These are phyloP conservation scores for Lactarius trivialis DNA, from an alignment of 768 basidiomycete genomes.

Conservation along the genomic window DNA sequence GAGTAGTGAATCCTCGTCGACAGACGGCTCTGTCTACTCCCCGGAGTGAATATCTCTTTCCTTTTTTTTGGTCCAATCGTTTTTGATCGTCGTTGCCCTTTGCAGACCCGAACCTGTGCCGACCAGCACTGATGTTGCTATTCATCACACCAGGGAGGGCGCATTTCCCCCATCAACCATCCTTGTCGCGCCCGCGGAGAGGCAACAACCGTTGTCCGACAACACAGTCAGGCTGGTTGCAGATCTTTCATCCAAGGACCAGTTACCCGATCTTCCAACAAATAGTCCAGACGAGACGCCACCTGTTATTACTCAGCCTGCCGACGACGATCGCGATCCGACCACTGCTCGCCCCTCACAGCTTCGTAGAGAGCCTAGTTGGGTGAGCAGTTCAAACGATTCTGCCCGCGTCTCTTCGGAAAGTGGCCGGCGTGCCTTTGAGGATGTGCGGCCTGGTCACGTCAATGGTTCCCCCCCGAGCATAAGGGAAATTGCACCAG, in stretches of 20 bases:
- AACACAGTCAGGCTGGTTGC: conserved; percentile 7
- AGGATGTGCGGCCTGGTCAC: neutral
- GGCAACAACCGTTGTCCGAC: neutral
- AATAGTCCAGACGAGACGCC: neutral
- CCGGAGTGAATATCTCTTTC: neutral
- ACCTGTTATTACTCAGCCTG: neutral
- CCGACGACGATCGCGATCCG: neutral
- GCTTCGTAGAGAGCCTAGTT: conserved; percentile 27
- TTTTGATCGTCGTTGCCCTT: conserved; percentile 2
- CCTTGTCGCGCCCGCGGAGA: conserved; percentile 19
- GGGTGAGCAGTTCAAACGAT: conserved; percentile 26
- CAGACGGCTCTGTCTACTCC: conserved; percentile 8
- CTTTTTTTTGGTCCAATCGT: neutral
- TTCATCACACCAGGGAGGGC: conserved; percentile 44
- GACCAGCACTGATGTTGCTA: neutral
- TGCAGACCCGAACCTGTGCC: conserved; percentile 9
- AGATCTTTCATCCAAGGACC: conserved; percentile 11
- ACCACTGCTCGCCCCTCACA: neutral
- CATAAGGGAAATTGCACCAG: neutral
- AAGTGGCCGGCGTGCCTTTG: conserved; percentile 21
- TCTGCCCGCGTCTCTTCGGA: conserved; percentile 21
- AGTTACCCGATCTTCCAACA: conserved; percentile 3
- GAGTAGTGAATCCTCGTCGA: conserved; percentile 1
- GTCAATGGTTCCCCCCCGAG: neutral
- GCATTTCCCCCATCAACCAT: conserved; percentile 51